phyloP scores from a whole-genome alignment of 176 grass and related monocot species.

The Dactylis glomerata region DNA sequence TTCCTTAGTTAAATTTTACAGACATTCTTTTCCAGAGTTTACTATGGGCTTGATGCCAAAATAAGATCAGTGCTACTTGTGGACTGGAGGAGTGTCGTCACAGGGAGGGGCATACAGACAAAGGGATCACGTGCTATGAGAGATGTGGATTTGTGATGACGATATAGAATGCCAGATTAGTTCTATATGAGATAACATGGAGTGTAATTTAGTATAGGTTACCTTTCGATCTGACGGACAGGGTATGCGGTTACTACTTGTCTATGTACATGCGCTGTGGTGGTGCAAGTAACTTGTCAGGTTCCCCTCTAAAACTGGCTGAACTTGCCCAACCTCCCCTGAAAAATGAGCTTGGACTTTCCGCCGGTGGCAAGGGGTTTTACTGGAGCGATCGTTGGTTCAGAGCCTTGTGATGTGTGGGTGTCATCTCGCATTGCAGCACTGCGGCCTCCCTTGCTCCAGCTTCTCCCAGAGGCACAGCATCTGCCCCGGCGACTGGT shows the following conservation, averaged over 20 bases:
- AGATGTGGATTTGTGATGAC: neutral
- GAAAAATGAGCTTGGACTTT: neutral
- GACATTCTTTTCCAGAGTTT: neutral
- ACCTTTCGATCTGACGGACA: neutral
- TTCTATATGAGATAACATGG: conserved; percentile 17
- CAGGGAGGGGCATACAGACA: neutral
- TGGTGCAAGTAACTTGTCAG: neutral
- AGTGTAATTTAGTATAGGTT: neutral
- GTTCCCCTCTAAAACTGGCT: neutral
- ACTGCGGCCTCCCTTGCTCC: conserved; percentile 34
- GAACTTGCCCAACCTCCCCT: neutral
- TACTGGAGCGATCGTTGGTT: neutral
- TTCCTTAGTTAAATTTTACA: neutral
- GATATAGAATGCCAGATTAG: neutral
- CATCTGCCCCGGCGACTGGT: conserved; percentile 73
- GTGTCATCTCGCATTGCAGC: conserved; percentile 59
- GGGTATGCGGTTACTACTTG: neutral
- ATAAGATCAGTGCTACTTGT: neutral
- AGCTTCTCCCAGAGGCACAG: conserved; percentile 70
- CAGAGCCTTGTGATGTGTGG: neutral
- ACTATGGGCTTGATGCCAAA: conserved; percentile 21
- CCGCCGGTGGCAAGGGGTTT: neutral
- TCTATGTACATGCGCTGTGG: conserved; percentile 7
- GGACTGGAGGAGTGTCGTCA: neutral
- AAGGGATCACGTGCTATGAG: neutral